Evolutionary conservation across 805 yeast genomes (phyloP).

Genomic region (Wickerhamomyces bovis): DNA sequence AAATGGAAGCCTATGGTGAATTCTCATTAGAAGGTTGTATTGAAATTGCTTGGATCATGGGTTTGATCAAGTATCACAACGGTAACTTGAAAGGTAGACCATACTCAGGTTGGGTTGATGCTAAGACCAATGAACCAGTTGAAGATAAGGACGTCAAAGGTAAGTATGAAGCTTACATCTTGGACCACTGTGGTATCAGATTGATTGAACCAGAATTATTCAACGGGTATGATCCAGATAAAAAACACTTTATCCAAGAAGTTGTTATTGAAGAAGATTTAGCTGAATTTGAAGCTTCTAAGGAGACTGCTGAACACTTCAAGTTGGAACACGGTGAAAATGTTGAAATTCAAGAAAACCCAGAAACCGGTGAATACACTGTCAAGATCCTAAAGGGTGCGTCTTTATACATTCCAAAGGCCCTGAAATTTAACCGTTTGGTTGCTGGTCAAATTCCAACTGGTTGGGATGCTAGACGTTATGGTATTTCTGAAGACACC

Average conservation of each 20-base stretch:
- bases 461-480: constrained; percentile 94
- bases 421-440: constrained; percentile 57
- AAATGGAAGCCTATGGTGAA: constrained; percentile 93
- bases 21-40: constrained; percentile 96
- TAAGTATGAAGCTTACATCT: constrained; percentile 83
- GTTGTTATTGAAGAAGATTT: constrained; percentile 93
- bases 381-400: constrained; percentile 93
- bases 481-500: constrained; percentile 93
- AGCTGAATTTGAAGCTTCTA: constrained; percentile 92
- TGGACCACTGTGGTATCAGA: constrained; percentile 95
- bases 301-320: constrained; percentile 93
- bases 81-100: constrained; percentile 86
- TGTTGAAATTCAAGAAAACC: constrained; percentile 85
- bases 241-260: constrained; percentile 92
- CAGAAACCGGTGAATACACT: constrained; percentile 87
- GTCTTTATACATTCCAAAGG: constrained; percentile 80
- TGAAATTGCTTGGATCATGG: constrained; percentile 99
- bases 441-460: constrained; percentile 87
- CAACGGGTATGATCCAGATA: constrained; percentile 89
- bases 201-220: constrained; percentile 93
- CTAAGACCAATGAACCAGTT: constrained; percentile 86
- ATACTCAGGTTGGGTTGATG: constrained; percentile 96
- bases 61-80: constrained; percentile 89
- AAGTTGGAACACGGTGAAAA: constrained; percentile 89
- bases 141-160: constrained; percentile 91